A percentile compares a stretch with the other conserved stretches of the same genome.
Evolutionary conservation across 352 stramenopile genomes (phyloP).

Genomic region (Elongisporangium senticosum): DNA sequence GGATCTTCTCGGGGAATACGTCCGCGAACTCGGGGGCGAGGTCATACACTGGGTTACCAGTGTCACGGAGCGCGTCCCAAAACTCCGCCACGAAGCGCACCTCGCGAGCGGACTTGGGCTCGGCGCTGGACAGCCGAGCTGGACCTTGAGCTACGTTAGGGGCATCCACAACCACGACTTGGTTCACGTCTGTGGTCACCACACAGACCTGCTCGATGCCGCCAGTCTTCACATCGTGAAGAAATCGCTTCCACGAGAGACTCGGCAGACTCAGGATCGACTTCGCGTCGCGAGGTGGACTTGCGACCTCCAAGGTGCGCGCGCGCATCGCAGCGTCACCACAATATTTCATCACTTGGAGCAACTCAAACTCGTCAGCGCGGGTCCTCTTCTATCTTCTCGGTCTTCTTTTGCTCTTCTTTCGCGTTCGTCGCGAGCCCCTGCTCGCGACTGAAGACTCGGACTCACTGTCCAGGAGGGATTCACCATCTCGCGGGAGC

Average conservation of each 20-base stretch:
- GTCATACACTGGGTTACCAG: slow-evolving; percentile 7
- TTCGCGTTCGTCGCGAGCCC: too few species aligned
- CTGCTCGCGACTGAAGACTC: too few species aligned
- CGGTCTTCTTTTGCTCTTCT: too few species aligned
- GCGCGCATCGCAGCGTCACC: too few species aligned
- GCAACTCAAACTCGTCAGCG: too few species aligned
- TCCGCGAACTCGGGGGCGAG: slow-evolving; percentile 4
- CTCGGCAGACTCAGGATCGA: neutral
- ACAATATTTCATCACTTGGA: too few species aligned
- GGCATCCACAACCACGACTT: neutral
- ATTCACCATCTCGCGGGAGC: too few species aligned
- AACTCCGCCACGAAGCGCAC: slow-evolving; percentile 2
- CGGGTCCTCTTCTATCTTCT: too few species aligned
- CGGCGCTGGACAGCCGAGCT: neutral
- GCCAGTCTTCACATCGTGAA: neutral
- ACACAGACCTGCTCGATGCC: slow-evolving; percentile 3
- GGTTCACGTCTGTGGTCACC: neutral
- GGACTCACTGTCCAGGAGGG: too few species aligned
- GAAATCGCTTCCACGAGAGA: slow-evolving; percentile 2
- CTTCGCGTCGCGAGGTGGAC: neutral
- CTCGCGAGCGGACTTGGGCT: slow-evolving; percentile 1
- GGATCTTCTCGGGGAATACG: slow-evolving; percentile 18
- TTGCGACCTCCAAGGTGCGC: neutral
- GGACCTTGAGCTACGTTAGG: neutral
- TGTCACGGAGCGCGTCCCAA: neutral